Conservation (phyloP, 2,329 filamentous ascomycete species). For the Cladosporium phlei region DNA sequence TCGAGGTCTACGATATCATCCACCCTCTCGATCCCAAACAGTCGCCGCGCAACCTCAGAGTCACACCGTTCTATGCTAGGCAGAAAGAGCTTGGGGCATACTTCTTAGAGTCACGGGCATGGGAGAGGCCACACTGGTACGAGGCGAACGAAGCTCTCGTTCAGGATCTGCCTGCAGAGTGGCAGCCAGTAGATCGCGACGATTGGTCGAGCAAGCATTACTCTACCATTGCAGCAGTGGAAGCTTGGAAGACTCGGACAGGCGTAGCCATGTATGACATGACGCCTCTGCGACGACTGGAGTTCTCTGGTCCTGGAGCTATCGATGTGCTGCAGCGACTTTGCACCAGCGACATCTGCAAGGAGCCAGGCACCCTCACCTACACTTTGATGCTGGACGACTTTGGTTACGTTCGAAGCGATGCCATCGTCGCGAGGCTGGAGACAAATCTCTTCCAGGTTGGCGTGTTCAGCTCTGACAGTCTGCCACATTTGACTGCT, state of each 20-base stretch:
- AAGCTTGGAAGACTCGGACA: constrained; percentile 62
- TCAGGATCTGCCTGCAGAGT: constrained; percentile 47
- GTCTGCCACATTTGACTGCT: constrained; percentile 50
- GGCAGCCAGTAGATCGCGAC: constrained; percentile 54
- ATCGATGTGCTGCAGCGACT: constrained; percentile 51
- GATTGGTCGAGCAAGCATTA: constrained; percentile 55
- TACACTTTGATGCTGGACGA: constrained; percentile 55
- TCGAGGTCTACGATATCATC: constrained; percentile 61
- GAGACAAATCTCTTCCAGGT: constrained; percentile 50
- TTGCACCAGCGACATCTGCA: constrained; percentile 48
- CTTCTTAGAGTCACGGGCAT: constrained; percentile 57
- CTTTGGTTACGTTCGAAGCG: constrained; percentile 51
- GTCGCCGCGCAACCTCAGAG: constrained; percentile 55
- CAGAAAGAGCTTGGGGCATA: constrained; percentile 54
- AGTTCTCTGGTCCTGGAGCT: constrained; percentile 55
- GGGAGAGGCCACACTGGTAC: constrained; percentile 62
- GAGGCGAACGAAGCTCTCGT: constrained; percentile 52
- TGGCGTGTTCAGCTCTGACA: constrained; percentile 52
- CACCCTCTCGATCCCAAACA: constrained; percentile 56
- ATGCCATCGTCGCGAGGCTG: constrained; percentile 54
- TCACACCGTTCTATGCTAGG: constrained; percentile 54
- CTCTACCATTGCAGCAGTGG: constrained; percentile 55
- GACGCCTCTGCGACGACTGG: constrained; percentile 55
- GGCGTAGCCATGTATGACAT: constrained; percentile 60
- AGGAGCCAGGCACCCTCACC: constrained; percentile 47